A percentile compares a stretch with the other conserved stretches of the same genome.
Evolutionary conservation across 805 yeast species (phyloP).

Genomic region (Huiozyma naganishii): DNA sequence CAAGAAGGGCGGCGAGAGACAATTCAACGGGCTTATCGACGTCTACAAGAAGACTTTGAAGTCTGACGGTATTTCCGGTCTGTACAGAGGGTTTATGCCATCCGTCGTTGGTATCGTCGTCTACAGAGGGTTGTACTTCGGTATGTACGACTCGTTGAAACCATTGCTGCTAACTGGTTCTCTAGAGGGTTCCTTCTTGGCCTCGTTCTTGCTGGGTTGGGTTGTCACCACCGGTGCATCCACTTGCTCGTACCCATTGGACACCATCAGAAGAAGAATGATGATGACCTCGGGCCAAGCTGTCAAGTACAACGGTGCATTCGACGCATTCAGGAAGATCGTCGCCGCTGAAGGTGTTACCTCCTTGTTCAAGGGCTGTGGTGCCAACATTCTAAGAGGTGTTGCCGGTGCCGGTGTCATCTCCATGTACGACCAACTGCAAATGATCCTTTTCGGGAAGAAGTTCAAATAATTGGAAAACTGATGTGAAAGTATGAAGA

Average conservation of each 20-base stretch:
- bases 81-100: conserved; percentile 98
- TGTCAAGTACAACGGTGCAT: conserved; percentile 90
- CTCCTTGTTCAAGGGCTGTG: conserved; percentile 97
- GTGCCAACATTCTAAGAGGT: conserved; percentile 99
- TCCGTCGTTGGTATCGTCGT: conserved; percentile 95
- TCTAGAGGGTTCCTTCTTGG: conserved; percentile 87
- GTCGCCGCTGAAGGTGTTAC: conserved; percentile 92
- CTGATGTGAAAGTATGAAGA: too few species aligned
- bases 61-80: conserved; percentile 95
- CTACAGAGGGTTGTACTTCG: conserved; percentile 98
- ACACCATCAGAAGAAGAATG: conserved; percentile 99
- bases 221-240: conserved; percentile 97
- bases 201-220: conserved; percentile 96
- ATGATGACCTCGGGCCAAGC: conserved; percentile 99
- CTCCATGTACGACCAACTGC: conserved; percentile 95
- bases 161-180: conserved; percentile 92
- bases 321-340: conserved; percentile 84
- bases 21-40: conserved; percentile 94
- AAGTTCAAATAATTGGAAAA: conserved; percentile 52
- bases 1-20: conserved; percentile 73
- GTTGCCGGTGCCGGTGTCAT: conserved; percentile 99
- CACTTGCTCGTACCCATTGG: conserved; percentile 97
- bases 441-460: conserved; percentile 91
- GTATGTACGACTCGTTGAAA: conserved; percentile 93
- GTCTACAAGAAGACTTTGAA: conserved; percentile 94